Percentiles rank a stretch among this genome's conserved stretches.
Evolutionary conservation across 106 monocot genomes (phyloP).

Genomic region (Vanilla planifolia): DNA sequence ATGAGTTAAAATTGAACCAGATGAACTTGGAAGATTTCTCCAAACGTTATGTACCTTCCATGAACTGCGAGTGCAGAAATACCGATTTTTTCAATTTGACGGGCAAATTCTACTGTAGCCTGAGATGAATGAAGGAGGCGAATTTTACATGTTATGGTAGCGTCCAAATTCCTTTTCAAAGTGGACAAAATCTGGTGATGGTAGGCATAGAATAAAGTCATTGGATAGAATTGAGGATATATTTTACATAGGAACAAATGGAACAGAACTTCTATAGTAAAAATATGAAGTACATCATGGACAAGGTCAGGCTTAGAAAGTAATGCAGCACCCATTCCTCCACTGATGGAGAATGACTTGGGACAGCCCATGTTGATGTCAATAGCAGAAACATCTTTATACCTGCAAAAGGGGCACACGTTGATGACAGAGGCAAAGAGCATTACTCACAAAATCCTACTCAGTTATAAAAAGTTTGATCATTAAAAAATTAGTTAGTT

Average conservation of each 20-base stretch:
- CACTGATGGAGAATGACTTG: constrained; percentile 85
- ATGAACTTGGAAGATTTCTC: background rate
- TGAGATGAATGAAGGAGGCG: constrained; percentile 64
- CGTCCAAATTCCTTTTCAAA: constrained; percentile 76
- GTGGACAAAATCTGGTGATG: constrained; percentile 84
- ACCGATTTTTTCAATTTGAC: constrained; percentile 83
- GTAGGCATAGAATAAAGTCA: background rate
- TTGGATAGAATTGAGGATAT: constrained; percentile 1
- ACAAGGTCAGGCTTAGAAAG: constrained; percentile 97
- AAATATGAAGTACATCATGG: constrained; percentile 78
- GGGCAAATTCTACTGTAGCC: constrained; percentile 79
- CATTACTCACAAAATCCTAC: no score
- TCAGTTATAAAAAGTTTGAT: no score
- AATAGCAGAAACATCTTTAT: constrained; percentile 90
- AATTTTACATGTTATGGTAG: constrained; percentile 83
- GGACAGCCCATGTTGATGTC: constrained; percentile 99
- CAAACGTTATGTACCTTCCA: constrained; percentile 59
- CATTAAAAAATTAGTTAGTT: no score
- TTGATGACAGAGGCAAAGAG: background rate
- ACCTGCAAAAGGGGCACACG: constrained; percentile 25
- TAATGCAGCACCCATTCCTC: constrained; percentile 99
- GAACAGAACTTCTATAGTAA: background rate
- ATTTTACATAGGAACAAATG: background rate
- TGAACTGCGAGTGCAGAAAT: constrained; percentile 92
- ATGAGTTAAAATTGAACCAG: background rate